A percentile compares a stretch with the other conserved stretches of the same genome.
Conservation (phyloP, 371 early-diverging fungal species). For the Actinomortierella wolfii region DNA sequence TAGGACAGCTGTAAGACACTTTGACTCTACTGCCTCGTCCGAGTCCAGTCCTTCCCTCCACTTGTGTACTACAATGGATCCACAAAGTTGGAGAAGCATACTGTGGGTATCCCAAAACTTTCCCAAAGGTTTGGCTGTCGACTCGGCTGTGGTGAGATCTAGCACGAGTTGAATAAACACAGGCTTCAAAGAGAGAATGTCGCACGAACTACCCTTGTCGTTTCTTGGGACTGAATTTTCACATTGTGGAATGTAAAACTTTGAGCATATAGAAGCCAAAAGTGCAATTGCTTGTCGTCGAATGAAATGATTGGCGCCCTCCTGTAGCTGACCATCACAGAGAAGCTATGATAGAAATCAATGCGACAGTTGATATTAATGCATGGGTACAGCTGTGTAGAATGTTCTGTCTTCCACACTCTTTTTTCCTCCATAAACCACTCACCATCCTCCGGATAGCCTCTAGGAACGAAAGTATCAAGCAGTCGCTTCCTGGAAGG, state of each 20-base stretch:
- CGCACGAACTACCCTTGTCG: too few relatives aligned
- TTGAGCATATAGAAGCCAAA: constrained; percentile 38
- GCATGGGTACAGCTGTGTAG: not conserved
- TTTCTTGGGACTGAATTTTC: too few relatives aligned
- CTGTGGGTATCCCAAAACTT: constrained; percentile 47
- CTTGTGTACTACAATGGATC: constrained; percentile 37
- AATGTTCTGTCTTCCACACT: too few relatives aligned
- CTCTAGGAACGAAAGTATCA: constrained; percentile 69
- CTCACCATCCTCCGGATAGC: constrained; percentile 62
- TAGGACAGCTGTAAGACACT: constrained; percentile 63
- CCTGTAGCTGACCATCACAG: constrained; percentile 29
- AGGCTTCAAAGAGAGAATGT: constrained; percentile 18
- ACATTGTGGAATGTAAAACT: constrained; percentile 12
- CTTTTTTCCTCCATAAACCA: too few relatives aligned
- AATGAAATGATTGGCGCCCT: constrained; percentile 38
- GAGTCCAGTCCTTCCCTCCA: constrained; percentile 32
- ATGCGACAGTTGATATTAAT: not conserved
- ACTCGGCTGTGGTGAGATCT: constrained; percentile 32
- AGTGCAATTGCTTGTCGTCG: constrained; percentile 39
- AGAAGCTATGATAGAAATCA: constrained; percentile 14
- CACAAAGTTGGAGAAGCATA: constrained; percentile 41
- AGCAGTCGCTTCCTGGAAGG: constrained; percentile 69
- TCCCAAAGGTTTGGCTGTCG: constrained; percentile 32
- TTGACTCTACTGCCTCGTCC: constrained; percentile 53
- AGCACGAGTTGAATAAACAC: constrained; percentile 29